Evolutionary conservation across 164 flowering plant species (phyloP).

Genomic region (Tinospora cordifolia): DNA sequence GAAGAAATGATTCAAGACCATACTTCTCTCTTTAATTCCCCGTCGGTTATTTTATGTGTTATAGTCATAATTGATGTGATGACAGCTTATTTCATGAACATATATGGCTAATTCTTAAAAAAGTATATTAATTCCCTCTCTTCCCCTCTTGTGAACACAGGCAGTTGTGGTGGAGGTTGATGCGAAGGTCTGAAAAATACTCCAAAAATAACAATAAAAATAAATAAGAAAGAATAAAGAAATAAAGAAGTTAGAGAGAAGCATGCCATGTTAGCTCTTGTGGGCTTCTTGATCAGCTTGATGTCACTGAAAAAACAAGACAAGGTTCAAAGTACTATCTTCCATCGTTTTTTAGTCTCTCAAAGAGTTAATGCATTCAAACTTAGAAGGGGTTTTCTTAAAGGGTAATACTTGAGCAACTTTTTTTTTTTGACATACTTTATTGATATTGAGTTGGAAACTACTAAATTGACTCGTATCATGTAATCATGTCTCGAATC

Average conservation of each 20-base stretch:
- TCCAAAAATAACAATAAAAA: no score
- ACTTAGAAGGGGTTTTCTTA: not conserved
- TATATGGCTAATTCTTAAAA: not conserved
- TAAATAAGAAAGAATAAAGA: no score
- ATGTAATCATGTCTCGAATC: no score
- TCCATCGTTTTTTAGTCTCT: not conserved
- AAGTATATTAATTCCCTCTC: not conserved
- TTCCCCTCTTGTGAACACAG: not conserved
- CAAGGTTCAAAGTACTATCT: not conserved
- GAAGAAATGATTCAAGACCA: not conserved
- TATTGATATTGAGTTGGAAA: no score
- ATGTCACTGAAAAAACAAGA: not conserved
- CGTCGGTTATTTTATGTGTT: not conserved
- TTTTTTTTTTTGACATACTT: no score
- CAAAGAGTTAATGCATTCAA: not conserved
- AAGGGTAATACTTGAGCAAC: no score
- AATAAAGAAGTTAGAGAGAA: not conserved
- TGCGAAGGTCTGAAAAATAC: no score
- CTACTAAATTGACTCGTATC: no score
- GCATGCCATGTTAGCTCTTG: not conserved
- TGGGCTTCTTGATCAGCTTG: not conserved
- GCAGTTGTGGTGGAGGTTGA: not conserved
- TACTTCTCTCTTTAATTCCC: not conserved
- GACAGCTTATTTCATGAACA: conserved; percentile 1
- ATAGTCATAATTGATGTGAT: not conserved